Base-by-base conservation (phyloP, 2,329 filamentous ascomycete genomes). In the Colletotrichum eleusines region DNA sequence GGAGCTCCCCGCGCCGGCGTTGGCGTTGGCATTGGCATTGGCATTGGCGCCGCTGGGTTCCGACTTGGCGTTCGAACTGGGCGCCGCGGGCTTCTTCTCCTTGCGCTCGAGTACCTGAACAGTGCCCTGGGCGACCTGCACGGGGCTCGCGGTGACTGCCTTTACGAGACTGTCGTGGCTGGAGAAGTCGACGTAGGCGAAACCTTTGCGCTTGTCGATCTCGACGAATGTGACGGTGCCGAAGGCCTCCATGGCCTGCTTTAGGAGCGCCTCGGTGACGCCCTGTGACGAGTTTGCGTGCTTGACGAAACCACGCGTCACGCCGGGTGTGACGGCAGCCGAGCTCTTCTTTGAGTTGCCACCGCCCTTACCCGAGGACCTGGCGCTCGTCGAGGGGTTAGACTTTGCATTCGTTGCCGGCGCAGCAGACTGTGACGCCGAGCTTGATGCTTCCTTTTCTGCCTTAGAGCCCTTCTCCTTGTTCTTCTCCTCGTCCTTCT, bases 161-260 rank as follows among this genome's bases (percentile, higher is more conserved):
- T 93, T 94, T 75, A 89, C 88, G 33, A 98, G 85, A 12, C 88
- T 87, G 11, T 91, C 89, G 0, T 91, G 87, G 28, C 94, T 90
- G 12, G 88, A 87, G 82, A 98, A 98, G 73, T 97, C 93, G 48
- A 97, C 91, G 78, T 98, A 97, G 2, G 94, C 95, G 76, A 97
- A 97, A 0, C 94, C 94, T 80, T 98, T 98, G 76, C 95, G 92
- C 80, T 94, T 95, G 78, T 98, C 95, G 64, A 98, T 95, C 76
- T 98, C 95, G 23, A 97, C 93, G 74, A 90, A 92, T 0, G 89
- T 89, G 55, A 98, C 88, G 1, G 88, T 80, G 1, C 95, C 95
- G 75, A 94, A 97, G 0, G 83, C 81, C 54, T 90, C 87, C 78
- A 98, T 89, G 0, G 92, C 90, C 74, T 92, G 88, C 75, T 92